Conservation (phyloP, 495 filamentous ascomycete species). For the Stereocaulon alpinum region DNA sequence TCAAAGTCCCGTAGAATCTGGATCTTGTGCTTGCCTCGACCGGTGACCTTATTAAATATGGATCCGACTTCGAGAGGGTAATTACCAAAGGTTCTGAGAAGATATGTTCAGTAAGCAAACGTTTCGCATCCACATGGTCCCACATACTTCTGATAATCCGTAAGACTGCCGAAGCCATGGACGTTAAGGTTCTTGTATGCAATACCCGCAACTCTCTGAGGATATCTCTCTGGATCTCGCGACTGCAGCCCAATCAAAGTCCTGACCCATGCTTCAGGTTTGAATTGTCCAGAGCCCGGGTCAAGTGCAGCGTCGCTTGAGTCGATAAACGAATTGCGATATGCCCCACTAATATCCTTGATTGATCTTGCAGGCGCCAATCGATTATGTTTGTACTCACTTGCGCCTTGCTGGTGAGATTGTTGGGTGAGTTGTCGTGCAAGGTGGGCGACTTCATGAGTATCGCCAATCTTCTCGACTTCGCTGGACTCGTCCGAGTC, state of each 20-base stretch:
- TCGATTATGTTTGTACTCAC: not conserved
- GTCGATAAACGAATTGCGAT: constrained; percentile 38
- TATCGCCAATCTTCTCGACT: constrained; percentile 28
- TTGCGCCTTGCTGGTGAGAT: constrained; percentile 14
- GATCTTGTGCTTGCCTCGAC: constrained; percentile 48
- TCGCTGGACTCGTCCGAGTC: constrained; percentile 17
- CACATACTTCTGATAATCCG: constrained; percentile 66
- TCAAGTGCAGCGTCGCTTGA: constrained; percentile 37
- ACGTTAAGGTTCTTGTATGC: constrained; percentile 56
- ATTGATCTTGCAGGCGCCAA: constrained; percentile 21
- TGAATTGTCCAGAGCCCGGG: constrained; percentile 39
- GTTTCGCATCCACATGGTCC: constrained; percentile 40
- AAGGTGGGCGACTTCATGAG: constrained; percentile 35
- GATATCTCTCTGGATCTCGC: constrained; percentile 40
- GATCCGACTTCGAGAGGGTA: constrained; percentile 30
- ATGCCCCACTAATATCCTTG: constrained; percentile 26
- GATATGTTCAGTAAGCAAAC: constrained; percentile 26
- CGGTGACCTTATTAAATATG: constrained; percentile 29
- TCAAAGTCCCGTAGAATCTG: constrained; percentile 72
- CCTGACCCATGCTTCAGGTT: constrained; percentile 42
- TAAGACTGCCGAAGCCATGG: constrained; percentile 64
- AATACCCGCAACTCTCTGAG: constrained; percentile 35
- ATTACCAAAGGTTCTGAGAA: constrained; percentile 20
- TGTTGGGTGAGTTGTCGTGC: constrained; percentile 40
- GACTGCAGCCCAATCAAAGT: constrained; percentile 39